Conservation (phyloP, 345 rosid genomes). For the Linum tenue region DNA sequence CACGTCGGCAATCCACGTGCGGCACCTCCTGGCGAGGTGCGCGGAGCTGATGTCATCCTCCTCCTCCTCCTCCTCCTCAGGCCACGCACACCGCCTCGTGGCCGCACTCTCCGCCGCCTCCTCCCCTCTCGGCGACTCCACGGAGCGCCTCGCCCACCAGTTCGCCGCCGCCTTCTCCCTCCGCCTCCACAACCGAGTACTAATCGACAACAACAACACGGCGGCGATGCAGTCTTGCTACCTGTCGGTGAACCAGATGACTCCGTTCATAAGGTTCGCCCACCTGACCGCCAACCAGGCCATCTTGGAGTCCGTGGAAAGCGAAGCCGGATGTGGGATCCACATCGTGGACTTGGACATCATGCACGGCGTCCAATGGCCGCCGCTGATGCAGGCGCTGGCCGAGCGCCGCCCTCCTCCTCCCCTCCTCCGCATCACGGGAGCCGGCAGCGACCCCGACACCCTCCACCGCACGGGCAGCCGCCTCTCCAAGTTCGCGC, state of each 20-base stretch:
- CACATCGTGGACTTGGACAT: conserved; percentile 91
- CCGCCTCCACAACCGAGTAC: conserved; percentile 32
- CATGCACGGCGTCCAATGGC: conserved; percentile 99
- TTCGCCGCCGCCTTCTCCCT: conserved; percentile 70
- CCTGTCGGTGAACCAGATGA: conserved; percentile 72
- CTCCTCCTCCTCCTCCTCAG: conserved; percentile 50
- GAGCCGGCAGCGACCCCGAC: conserved; percentile 57
- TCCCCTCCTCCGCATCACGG: conserved; percentile 78
- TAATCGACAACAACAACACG: conserved; percentile 4
- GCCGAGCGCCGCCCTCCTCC: conserved; percentile 65
- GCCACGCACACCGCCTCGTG: conserved; percentile 46
- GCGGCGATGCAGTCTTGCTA: conserved; percentile 52
- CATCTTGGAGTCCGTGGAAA: conserved; percentile 63
- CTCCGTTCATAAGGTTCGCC: conserved; percentile 77
- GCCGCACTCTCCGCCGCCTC: conserved; percentile 45
- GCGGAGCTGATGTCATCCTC: conserved; percentile 64
- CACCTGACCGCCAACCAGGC: conserved; percentile 96
- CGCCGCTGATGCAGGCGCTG: conserved; percentile 92
- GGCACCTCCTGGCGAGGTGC: conserved; percentile 57
- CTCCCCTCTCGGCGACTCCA: conserved; percentile 74
- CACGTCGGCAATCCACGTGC: conserved; percentile 42
- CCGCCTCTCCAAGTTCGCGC: conserved; percentile 70
- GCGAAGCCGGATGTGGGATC: conserved; percentile 13
- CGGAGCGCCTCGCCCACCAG: conserved; percentile 59
- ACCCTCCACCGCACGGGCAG: conserved; percentile 67